These are phyloP conservation scores for Blepharisma stoltei DNA, from an alignment of 73 alveolate species.

Conservation along the genomic window DNA sequence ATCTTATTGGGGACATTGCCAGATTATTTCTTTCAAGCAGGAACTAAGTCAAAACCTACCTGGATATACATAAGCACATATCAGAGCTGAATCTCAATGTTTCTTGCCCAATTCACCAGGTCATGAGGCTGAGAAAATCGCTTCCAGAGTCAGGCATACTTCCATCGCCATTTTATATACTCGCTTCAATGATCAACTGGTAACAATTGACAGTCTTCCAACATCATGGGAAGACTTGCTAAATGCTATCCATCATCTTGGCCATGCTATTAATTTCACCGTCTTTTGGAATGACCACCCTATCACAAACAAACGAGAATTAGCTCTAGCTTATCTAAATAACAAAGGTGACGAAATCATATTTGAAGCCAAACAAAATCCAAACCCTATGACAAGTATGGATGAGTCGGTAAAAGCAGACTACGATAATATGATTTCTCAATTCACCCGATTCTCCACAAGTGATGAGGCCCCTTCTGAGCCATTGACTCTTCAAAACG, in stretches of 20 bases:
- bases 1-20: too few relatives aligned
- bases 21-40: too few relatives aligned
- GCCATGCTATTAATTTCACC: not conserved
- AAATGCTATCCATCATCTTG: not conserved
- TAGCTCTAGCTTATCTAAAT: not conserved
- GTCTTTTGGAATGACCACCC: not conserved
- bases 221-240: slow-evolving; percentile 8
- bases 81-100: too few relatives aligned
- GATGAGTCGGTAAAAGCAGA: not conserved
- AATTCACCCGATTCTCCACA: not conserved
- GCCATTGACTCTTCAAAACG: not conserved
- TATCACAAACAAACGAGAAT: not conserved
- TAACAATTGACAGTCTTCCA: not conserved
- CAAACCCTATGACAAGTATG: slow-evolving; percentile 9
- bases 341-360: not conserved
- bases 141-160: too few relatives aligned
- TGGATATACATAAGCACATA: too few relatives aligned
- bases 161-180: too few relatives aligned
- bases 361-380: not conserved
- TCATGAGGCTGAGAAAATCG: too few relatives aligned
- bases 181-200: not conserved
- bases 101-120: too few relatives aligned
- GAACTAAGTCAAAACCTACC: too few relatives aligned
- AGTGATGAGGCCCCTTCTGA: not conserved
- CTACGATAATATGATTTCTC: not conserved